Percentiles rank a stretch among this genome's conserved stretches.
These are phyloP conservation scores for Dinochytrium kinnereticum DNA, from an alignment of 371 early-diverging fungal species.

Conservation along the genomic window DNA sequence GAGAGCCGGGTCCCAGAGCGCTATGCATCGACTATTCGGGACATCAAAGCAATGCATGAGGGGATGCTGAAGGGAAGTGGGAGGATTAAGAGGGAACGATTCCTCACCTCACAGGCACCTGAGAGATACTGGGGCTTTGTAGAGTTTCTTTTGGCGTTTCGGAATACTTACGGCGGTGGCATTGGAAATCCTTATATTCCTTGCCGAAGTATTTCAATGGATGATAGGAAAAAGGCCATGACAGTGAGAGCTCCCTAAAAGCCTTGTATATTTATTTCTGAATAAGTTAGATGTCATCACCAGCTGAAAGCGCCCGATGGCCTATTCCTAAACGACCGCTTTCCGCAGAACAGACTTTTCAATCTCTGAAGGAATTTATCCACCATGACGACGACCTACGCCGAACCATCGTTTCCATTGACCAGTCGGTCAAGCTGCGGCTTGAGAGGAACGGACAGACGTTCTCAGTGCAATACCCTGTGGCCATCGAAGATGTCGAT, in stretches of 20 bases:
- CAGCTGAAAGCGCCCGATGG: not conserved
- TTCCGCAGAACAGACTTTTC: not conserved
- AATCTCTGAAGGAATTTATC: not conserved
- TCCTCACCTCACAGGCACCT: slow-evolving; percentile 8
- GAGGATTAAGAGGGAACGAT: not conserved
- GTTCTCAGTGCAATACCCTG: slow-evolving; percentile 20
- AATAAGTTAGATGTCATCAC: not conserved
- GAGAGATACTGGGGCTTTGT: not conserved
- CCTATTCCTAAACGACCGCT: not conserved
- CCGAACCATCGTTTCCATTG: not conserved
- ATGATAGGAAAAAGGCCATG: not conserved
- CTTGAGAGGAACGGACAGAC: slow-evolving; percentile 14
- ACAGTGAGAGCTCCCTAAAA: not conserved
- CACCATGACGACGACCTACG: not conserved
- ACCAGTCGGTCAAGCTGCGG: not conserved
- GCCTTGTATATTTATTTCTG: too few species aligned
- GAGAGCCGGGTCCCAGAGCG: not conserved
- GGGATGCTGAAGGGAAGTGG: not conserved
- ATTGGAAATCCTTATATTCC: slow-evolving; percentile 21
- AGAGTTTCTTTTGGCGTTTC: not conserved
- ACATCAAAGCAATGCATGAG: not conserved
- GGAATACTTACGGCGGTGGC: slow-evolving; percentile 4
- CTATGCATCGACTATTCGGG: not conserved
- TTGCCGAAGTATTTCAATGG: not conserved
- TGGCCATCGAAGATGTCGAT: not conserved